phyloP scores from a whole-genome alignment of 176 grass and related monocot species.

The Rhipidocladum racemiflorum region DNA sequence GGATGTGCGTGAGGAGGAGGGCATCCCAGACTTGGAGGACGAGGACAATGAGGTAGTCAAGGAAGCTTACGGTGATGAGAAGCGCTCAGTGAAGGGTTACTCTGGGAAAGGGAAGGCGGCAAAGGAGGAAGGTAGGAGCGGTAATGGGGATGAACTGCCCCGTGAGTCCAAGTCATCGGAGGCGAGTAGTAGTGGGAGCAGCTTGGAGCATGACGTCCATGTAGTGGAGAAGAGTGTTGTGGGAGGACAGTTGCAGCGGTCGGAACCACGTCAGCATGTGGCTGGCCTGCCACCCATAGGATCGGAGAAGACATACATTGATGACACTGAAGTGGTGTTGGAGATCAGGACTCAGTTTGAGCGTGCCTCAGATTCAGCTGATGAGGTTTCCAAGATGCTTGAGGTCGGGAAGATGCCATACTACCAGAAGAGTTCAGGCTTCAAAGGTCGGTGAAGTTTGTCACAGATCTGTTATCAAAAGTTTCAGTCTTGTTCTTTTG shows the following conservation, averaged over 20 bases:
- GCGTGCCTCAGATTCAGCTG: slow-evolving; percentile 64
- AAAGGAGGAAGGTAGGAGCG: slow-evolving; percentile 51
- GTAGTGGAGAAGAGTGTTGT: slow-evolving; percentile 85
- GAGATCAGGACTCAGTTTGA: slow-evolving; percentile 88
- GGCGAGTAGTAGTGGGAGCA: slow-evolving; percentile 46
- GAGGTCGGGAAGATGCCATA: slow-evolving; percentile 95
- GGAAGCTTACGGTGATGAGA: slow-evolving; percentile 71
- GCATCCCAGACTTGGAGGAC: slow-evolving; percentile 94
- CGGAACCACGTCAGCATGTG: slow-evolving; percentile 30
- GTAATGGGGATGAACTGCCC: slow-evolving; percentile 49
- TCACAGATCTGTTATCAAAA: slow-evolving; percentile 1
- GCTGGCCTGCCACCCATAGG: slow-evolving; percentile 45
- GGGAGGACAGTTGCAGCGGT: slow-evolving; percentile 47
- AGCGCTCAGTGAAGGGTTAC: slow-evolving; percentile 36
- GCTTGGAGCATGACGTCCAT: slow-evolving; percentile 73
- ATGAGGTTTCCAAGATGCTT: slow-evolving; percentile 77
- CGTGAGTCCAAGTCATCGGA: slow-evolving; percentile 56
- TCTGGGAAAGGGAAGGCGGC: slow-evolving; percentile 48
- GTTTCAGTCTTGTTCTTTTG: neutral
- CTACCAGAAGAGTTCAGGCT: slow-evolving; percentile 71
- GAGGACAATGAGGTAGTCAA: slow-evolving; percentile 86
- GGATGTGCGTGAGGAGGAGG: slow-evolving; percentile 91
- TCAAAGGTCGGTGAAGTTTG: slow-evolving; percentile 55
- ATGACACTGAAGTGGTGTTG: slow-evolving; percentile 66
- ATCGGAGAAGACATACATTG: slow-evolving; percentile 44